A percentile compares a stretch with the other conserved stretches of the same genome.
phyloP scores from a whole-genome alignment of 1,139 yeast species.

The Geotrichum carabidarum region DNA sequence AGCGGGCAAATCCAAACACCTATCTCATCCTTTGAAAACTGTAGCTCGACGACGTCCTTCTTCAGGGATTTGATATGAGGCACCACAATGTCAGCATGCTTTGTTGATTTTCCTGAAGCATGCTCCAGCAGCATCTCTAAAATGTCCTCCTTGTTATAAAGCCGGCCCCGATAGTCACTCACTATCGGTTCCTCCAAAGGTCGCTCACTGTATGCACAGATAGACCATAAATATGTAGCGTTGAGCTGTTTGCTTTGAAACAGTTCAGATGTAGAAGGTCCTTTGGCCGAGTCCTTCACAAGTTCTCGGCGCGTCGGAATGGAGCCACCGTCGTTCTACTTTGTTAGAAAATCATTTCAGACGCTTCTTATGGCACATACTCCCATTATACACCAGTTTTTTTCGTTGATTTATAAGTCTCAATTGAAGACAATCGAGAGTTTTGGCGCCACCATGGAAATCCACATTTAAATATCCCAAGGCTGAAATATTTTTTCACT shows the following conservation, averaged over 20 bases:
- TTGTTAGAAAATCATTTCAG: not conserved
- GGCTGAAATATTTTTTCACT: not conserved
- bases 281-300: conserved; percentile 29
- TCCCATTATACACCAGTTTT: conserved; percentile 8
- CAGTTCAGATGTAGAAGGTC: conserved; percentile 28
- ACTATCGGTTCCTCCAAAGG: conserved; percentile 50
- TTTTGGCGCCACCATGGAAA: conserved; percentile 12
- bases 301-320: conserved; percentile 46
- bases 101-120: conserved; percentile 32
- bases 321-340: conserved; percentile 50
- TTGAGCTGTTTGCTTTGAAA: conserved; percentile 29
- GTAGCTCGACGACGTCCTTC: conserved; percentile 48
- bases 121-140: conserved; percentile 51
- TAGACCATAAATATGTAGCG: conserved; percentile 39
- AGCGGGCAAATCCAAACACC: conserved; percentile 51
- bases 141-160: conserved; percentile 66
- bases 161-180: conserved; percentile 63
- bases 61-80: conserved; percentile 27
- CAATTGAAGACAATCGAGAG: not conserved
- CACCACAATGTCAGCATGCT: conserved; percentile 17
- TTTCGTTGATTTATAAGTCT: not conserved
- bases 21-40: conserved; percentile 29
- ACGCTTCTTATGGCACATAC: not conserved
- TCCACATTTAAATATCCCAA: conserved; percentile 1
- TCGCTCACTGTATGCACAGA: conserved; percentile 43